Evolutionary conservation across 306 rosid genomes (phyloP).

Genomic region (Geum urbanum): DNA sequence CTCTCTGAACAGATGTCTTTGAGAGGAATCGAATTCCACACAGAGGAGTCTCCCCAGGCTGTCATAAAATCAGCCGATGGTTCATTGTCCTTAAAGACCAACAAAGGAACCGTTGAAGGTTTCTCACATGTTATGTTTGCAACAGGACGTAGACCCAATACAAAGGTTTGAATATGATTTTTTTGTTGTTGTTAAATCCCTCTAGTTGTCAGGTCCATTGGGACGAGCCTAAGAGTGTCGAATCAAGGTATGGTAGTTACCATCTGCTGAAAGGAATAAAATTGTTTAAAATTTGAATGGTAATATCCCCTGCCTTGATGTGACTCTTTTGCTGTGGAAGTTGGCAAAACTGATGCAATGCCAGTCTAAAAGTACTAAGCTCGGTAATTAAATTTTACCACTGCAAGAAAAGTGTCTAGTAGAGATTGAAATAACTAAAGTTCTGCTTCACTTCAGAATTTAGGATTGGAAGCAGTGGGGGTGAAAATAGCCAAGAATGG

Average conservation of each 20-base stretch:
- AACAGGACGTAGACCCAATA: constrained; percentile 92
- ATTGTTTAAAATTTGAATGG: neutral
- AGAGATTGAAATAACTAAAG: constrained; percentile 23
- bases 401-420: neutral
- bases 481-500: constrained; percentile 67
- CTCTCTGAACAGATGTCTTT: constrained; percentile 77
- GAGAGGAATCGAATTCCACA: constrained; percentile 79
- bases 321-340: neutral
- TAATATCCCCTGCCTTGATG: constrained; percentile 11
- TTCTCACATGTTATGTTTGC: constrained; percentile 96
- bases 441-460: constrained; percentile 48
- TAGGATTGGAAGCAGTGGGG: constrained; percentile 91
- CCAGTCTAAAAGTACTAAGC: constrained; percentile 5
- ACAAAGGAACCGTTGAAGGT: constrained; percentile 73
- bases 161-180: constrained; percentile 48
- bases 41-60: constrained; percentile 82
- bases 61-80: constrained; percentile 72
- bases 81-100: constrained; percentile 82
- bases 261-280: neutral
- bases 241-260: constrained; percentile 1
- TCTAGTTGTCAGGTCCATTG: neutral
- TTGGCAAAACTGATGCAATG: constrained; percentile 20
- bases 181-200: neutral
- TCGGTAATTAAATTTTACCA: constrained; percentile 6
- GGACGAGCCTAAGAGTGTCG: neutral